phyloP scores from a whole-genome alignment of 2,329 filamentous ascomycete species.

The Fusarium stilboides region DNA sequence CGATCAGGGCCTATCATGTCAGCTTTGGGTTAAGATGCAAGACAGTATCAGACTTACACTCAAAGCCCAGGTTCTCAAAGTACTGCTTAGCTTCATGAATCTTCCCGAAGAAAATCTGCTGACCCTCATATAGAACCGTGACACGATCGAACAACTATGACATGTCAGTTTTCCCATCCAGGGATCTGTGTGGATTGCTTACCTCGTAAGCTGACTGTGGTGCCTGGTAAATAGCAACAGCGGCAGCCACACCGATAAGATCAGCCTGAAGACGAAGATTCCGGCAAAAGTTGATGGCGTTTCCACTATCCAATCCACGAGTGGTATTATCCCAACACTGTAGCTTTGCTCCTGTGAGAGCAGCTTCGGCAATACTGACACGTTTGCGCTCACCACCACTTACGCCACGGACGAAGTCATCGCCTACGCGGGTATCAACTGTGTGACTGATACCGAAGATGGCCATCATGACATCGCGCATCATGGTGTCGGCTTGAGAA shows the following conservation, averaged over 20 bases:
- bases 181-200: not conserved
- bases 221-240: conserved; percentile 71
- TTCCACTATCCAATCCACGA: conserved; percentile 50
- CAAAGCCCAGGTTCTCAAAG: conserved; percentile 64
- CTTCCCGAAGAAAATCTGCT: conserved; percentile 77
- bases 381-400: conserved; percentile 85
- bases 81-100: conserved; percentile 71
- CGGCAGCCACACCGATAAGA: conserved; percentile 46
- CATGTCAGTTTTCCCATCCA: conserved; percentile 56
- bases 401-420: conserved; percentile 78
- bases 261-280: conserved; percentile 50
- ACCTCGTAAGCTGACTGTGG: conserved; percentile 70
- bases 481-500: conserved; percentile 41
- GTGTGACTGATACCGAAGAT: conserved; percentile 86
- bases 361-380: conserved; percentile 81
- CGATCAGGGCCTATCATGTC: conserved; percentile 42
- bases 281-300: conserved; percentile 49
- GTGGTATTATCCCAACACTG: conserved; percentile 55
- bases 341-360: conserved; percentile 46
- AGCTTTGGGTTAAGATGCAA: not conserved
- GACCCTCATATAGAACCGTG: conserved; percentile 76
- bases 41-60: conserved; percentile 24
- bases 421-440: conserved; percentile 79
- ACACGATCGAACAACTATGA: conserved; percentile 76
- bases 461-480: conserved; percentile 73